Conservation (phyloP, 2,329 filamentous ascomycete species). For the Fusarium aywerte region DNA sequence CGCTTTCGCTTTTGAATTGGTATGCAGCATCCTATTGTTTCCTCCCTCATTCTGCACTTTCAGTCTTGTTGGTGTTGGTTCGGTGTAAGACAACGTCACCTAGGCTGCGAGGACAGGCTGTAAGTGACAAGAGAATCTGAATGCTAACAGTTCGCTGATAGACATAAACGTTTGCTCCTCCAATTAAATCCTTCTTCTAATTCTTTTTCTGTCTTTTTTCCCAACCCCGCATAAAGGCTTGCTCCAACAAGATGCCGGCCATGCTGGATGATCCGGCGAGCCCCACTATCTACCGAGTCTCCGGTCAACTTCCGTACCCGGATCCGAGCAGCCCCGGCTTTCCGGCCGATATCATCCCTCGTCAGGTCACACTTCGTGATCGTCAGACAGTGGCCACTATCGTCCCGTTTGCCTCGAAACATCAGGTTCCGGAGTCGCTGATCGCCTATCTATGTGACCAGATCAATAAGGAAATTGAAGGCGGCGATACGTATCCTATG, state of each 20-base stretch:
- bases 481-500: slow-evolving; percentile 93
- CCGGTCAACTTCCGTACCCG: slow-evolving; percentile 73
- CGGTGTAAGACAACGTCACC: slow-evolving; percentile 29
- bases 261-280: slow-evolving; percentile 81
- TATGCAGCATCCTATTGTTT: slow-evolving; percentile 28
- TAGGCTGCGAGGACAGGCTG: slow-evolving; percentile 6
- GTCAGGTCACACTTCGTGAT: slow-evolving; percentile 84
- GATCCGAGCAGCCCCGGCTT: slow-evolving; percentile 70
- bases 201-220: background rate
- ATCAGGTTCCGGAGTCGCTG: slow-evolving; percentile 79
- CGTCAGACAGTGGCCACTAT: slow-evolving; percentile 85
- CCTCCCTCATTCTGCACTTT: slow-evolving; percentile 13
- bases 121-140: slow-evolving; percentile 6
- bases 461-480: slow-evolving; percentile 89
- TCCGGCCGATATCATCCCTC: slow-evolving; percentile 74
- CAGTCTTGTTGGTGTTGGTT: slow-evolving; percentile 23
- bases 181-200: slow-evolving; percentile 15
- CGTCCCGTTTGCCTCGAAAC: slow-evolving; percentile 81
- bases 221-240: slow-evolving; percentile 19
- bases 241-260: slow-evolving; percentile 70
- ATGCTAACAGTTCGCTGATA: slow-evolving; percentile 19
- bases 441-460: slow-evolving; percentile 83
- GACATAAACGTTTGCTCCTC: background rate
- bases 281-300: slow-evolving; percentile 75
- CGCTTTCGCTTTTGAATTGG: slow-evolving; percentile 22